Evolutionary conservation across 225 moss, liverwort and hornwort genomes (phyloP), one percentile per base, ranked within the genome.

Genomic region (Sphagnum contortum): DNA sequence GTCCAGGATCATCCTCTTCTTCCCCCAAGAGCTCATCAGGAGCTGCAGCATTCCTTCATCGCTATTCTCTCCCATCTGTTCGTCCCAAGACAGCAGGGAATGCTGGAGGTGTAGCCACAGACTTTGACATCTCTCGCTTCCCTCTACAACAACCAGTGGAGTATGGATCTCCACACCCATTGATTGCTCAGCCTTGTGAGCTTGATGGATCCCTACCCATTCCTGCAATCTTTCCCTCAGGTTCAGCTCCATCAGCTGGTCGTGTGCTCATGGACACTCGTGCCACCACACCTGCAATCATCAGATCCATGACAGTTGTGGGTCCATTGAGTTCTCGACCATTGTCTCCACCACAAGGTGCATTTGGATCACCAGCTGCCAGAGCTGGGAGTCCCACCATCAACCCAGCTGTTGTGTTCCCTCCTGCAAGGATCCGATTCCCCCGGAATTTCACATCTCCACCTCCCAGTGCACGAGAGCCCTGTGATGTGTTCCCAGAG

Each of bases 21-120:
- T 29, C 29, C 29, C 29, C 29, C 29, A 29, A 0, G 29, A 29
- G 29, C 29, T 29, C 29, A 29, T 29, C 29, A 29, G 29, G 29
- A 29, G 29, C 29, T 1, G 29, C 29, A 29, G 29, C 29, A 29
- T 29, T 29, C 29, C 29, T 29, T 29, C 29, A 1, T 29, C 29
- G 29, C 29, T 29, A 29, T 29, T 60, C 59, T 29, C 5, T 60
- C 44, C 44, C 59, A 12, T 60, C 59, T 3, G 44, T 44, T 9
- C n/a, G 59, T n/a, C 59, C 59, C 59, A 60, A 60, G 44, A 60
- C 44, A 44, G 8, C 59, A 7, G 44, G 59, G 13, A 60, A 60
- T 60, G 59, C 44, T 14, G 59, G 59, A 3, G 59, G 59, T 14
- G 59, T 44, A 12, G 59, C 59, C 5, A 60, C 12, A 60, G 59